Base-by-base conservation (phyloP, 2,329 filamentous ascomycete genomes). In the Conoideocrella luteorostrata region DNA sequence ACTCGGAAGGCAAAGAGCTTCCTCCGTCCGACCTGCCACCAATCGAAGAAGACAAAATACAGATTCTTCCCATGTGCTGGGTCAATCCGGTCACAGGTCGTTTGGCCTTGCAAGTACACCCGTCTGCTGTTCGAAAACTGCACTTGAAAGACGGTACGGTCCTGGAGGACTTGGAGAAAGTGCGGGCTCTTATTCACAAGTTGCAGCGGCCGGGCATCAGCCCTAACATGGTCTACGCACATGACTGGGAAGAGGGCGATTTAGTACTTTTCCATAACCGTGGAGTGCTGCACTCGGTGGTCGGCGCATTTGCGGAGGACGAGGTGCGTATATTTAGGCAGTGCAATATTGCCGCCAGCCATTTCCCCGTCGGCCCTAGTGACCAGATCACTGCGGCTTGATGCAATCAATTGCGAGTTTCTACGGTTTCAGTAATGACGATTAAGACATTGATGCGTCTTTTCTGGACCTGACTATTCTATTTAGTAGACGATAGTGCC, bases 221-320 rank as follows among this genome's bases (percentile, higher is more conserved):
- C 11, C 84, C 86, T 0, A 59, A 71, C 46, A 69, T 72, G 48
- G 84, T 90, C 10, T 88, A 88, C 58, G 68, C 83, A 7, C 82
- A 88, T 53, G 83, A 89, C 53, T 90, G 86, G 86, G 69, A 83
- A 52, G 79, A 86, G 57, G 85, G 85, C 5, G 86, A 89, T 56
- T 64, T 88, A 45, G 86, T 88, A 1, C 67, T 90, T 21, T 90
- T 90, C 63, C 83, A 90, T 61, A 90, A 90, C 57, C 77, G 84
- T 9, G 86, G 85, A 1, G 71, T 88, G 13, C 59, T 89, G 44
- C 86, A 91, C 61, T 82, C 77, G 3, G 86, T 90, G 2, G 84
- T 87, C 0, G 86, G 85, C 1, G 81, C 82, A 1, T 89, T 90
- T 62, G 72, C 74, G 7, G 75, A 82, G 39, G 76, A 84, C n/a